Percentiles rank a stretch among this genome's conserved stretches.
Evolutionary conservation across 495 filamentous ascomycete genomes (phyloP).

Genomic region (Neurospora terricola): DNA sequence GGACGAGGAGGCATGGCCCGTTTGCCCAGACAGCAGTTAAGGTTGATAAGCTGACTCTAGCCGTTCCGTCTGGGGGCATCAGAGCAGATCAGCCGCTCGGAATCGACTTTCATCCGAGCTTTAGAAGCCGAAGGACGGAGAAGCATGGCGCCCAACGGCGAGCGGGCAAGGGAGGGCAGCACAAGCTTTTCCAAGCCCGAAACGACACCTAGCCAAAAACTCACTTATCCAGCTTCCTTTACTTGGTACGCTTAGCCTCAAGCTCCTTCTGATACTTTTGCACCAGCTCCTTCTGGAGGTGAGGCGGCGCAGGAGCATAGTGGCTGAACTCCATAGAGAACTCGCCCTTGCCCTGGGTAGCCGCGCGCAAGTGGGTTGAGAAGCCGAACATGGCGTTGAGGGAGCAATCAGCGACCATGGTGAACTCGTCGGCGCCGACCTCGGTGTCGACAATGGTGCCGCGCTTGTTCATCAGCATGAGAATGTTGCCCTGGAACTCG

Average conservation of each 20-base stretch:
- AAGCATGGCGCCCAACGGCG: neutral
- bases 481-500: slow-evolving; percentile 96
- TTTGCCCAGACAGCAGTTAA: neutral
- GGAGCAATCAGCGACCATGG: slow-evolving; percentile 84
- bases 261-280: slow-evolving; percentile 80
- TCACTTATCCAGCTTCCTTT: slow-evolving; percentile 1
- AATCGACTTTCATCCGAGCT: neutral
- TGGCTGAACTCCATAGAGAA: slow-evolving; percentile 99
- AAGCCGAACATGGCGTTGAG: slow-evolving; percentile 98
- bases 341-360: slow-evolving; percentile 97
- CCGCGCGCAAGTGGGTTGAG: slow-evolving; percentile 75
- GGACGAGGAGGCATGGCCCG: neutral
- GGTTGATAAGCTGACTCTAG: neutral
- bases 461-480: slow-evolving; percentile 92
- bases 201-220: neutral
- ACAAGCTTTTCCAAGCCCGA: neutral
- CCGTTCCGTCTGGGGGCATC: neutral
- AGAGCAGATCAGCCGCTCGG: neutral
- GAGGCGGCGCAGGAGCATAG: slow-evolving; percentile 76
- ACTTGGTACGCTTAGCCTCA: slow-evolving; percentile 52
- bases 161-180: neutral
- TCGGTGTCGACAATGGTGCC: slow-evolving; percentile 94
- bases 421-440: slow-evolving; percentile 90
- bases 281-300: slow-evolving; percentile 89
- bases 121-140: neutral